These are phyloP conservation scores for Chalaropsis thielavioides DNA, from an alignment of 2,329 filamentous ascomycete species.

Conservation along the genomic window DNA sequence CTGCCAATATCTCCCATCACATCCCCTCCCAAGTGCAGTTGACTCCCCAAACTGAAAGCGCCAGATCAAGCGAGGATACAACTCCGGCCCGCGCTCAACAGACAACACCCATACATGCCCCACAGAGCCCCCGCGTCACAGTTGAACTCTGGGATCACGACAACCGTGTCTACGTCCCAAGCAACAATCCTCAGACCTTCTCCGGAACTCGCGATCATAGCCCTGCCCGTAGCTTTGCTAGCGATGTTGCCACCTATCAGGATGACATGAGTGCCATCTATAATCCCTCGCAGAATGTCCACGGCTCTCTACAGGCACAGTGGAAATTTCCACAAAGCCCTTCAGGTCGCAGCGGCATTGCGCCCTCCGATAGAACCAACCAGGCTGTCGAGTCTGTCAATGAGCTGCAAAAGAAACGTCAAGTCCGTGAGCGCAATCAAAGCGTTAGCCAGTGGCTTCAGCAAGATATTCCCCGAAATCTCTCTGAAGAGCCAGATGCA, in stretches of 20 bases:
- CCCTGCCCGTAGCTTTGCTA: constrained; percentile 11
- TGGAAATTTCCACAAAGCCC: background rate
- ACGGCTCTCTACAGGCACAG: background rate
- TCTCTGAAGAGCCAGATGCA: background rate
- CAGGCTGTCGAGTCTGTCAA: constrained; percentile 32
- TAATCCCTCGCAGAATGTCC: background rate
- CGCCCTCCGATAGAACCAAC: constrained; percentile 4
- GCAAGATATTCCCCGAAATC: background rate
- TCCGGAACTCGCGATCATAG: background rate
- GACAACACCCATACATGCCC: background rate
- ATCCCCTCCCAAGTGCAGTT: background rate
- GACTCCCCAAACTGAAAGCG: background rate
- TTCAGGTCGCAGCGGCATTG: constrained; percentile 4
- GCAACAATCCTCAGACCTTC: background rate
- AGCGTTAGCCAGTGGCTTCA: constrained; percentile 38
- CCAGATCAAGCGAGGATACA: background rate
- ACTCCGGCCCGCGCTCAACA: background rate
- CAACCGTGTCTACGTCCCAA: background rate
- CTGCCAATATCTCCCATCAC: background rate
- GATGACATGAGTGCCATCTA: constrained; percentile 12
- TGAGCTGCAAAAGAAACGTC: constrained; percentile 30
- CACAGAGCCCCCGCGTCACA: background rate
- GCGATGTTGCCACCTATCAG: constrained; percentile 12
- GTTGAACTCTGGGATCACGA: background rate
- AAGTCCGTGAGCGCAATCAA: constrained; percentile 33